Evolutionary conservation across 352 stramenopile species (phyloP), one percentile per base, ranked within the genome.

Genomic region (Blastocystis sp.): DNA sequence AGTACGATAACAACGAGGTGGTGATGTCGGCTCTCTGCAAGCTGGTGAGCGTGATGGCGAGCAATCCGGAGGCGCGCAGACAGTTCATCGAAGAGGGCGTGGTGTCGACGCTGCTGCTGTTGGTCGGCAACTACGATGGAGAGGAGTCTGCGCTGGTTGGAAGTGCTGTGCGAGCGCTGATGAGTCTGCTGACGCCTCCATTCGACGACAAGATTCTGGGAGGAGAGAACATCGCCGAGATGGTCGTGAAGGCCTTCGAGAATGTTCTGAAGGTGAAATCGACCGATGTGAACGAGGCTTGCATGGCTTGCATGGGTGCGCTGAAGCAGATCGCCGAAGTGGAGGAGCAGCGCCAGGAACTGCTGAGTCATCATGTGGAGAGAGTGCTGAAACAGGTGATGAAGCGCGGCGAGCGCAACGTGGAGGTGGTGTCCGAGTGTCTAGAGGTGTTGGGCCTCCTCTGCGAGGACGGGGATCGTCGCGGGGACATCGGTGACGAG

Each of bases 371-470:
- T 41, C 45, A 80, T 41, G 54, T 54, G 34, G 47, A 53, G 11
- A 56, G 63, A 41, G 69, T 80, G 69, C 54, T 80, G 47, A 37
- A 41, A 53, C 64, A 84, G 50, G 53, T 84, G 73, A 37, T 84
- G 11, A 20, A 15, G 54, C 45, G 73, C 20, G 53, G 29, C 15
- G 4, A 15, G 23, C 29, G 73, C 56, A 53, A 84, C 56, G 47
- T 68, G 5, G 53, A 66, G 50, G 43, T 84, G 45, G 50, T 45
- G 0, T n/a, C 73, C 2, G 20, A 3, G 26, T 50, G 43, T 9
- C 50, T 84, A 23, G 23, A 64, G 50, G 8, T 84, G 18, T 43
- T 84, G 50, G 20, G 0, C 45, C 20, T 64, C 26, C 69, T 80
- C 34, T 80, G 34, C 9, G 26, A 69, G 11, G 53, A 68, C 37